These are phyloP conservation scores for Diplodia intermedia DNA, from an alignment of 2,329 filamentous ascomycete species.

Conservation along the genomic window DNA sequence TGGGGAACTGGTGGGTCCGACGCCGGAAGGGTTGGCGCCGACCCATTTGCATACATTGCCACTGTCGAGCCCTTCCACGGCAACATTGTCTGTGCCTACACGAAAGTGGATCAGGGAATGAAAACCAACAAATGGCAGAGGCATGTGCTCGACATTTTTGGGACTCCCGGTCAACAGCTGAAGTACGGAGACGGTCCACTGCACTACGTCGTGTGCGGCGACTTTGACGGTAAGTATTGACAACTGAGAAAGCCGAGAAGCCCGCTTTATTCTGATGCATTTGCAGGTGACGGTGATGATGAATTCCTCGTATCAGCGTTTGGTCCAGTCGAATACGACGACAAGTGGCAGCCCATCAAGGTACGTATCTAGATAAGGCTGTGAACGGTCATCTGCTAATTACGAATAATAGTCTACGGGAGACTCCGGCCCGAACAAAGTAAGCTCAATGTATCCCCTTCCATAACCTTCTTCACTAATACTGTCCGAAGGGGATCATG, in stretches of 20 bases:
- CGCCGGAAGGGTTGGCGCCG: slow-evolving; percentile 32
- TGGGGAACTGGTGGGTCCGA: slow-evolving; percentile 36
- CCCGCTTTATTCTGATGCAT: no score
- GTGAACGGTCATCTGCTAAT: no score
- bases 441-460: no score
- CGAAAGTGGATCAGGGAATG: slow-evolving; percentile 32
- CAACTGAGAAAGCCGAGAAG: no score
- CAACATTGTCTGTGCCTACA: slow-evolving; percentile 33
- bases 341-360: slow-evolving; percentile 6
- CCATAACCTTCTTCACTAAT: neutral
- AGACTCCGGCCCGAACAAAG: no score
- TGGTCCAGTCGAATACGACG: slow-evolving; percentile 33
- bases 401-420: no score
- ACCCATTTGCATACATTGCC: slow-evolving; percentile 36
- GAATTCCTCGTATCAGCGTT: slow-evolving; percentile 37
- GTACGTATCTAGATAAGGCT: neutral
- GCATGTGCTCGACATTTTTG: slow-evolving; percentile 34
- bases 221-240: slow-evolving; percentile 34
- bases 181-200: slow-evolving; percentile 33
- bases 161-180: slow-evolving; percentile 33
- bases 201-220: slow-evolving; percentile 34
- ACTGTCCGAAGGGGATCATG: slow-evolving; percentile 33
- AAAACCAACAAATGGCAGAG: slow-evolving; percentile 31
- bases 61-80: slow-evolving; percentile 38
- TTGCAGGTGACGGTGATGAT: slow-evolving; percentile 36